A percentile compares a stretch with the other conserved stretches of the same genome.
Evolutionary conservation across 176 grass and related monocot genomes (phyloP).

Genomic region (Tillandsia leiboldiana): DNA sequence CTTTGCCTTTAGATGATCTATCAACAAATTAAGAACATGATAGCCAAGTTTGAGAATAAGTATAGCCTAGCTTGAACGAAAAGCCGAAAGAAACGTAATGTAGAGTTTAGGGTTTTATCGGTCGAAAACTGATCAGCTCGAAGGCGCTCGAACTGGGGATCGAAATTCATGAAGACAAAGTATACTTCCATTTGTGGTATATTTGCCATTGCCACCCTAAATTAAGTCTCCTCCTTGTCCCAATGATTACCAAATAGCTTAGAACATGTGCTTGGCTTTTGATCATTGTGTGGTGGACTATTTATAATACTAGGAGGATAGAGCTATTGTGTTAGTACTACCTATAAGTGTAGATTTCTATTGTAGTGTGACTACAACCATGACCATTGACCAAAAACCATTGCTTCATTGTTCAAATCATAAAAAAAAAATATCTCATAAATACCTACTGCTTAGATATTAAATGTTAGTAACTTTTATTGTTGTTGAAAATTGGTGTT

Average conservation of each 20-base stretch:
- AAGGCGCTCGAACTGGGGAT: slow-evolving; percentile 68
- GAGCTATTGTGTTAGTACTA: neutral
- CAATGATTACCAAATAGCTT: neutral
- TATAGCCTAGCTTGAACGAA: neutral
- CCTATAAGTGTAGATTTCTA: no score
- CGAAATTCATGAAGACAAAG: slow-evolving; percentile 99
- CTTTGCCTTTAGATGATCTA: slow-evolving; percentile 65
- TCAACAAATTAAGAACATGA: neutral
- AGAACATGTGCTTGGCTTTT: neutral
- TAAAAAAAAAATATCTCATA: no score
- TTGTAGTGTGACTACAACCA: no score
- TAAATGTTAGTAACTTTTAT: no score
- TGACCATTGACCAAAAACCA: no score
- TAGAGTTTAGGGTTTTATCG: neutral
- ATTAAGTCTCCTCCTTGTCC: neutral
- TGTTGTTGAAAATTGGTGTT: no score
- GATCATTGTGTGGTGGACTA: neutral
- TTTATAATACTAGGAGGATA: neutral
- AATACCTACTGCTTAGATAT: no score
- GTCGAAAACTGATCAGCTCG: slow-evolving; percentile 46
- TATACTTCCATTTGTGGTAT: slow-evolving; percentile 54
- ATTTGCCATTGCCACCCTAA: slow-evolving; percentile 35
- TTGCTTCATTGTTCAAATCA: no score
- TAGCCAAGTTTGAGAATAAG: neutral
- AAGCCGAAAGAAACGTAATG: neutral